Base-by-base conservation (phyloP, 2,329 filamentous ascomycete species). In the Verticillium dahliae region DNA sequence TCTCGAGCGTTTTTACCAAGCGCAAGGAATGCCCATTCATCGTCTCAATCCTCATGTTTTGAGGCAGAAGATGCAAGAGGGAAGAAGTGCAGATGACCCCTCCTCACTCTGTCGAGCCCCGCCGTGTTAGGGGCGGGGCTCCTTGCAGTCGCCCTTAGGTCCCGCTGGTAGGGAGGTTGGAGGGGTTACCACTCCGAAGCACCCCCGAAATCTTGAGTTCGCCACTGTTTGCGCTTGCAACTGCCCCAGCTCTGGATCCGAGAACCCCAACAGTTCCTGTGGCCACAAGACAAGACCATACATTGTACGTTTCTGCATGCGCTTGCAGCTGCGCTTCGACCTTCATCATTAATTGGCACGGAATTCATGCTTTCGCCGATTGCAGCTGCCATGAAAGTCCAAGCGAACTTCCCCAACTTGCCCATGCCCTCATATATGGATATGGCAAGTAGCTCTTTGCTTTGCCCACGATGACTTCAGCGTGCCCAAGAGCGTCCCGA, bases 391-490 rank as follows among this genome's bases (percentile, higher is more conserved):
- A 22, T 50, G 45, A 27, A 57, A 38, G 33, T 38, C 33, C 55
- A 57, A 57, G 55, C 55, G 55, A 57, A 35, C 14, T 27, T 27
- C 27, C 5, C 4, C 5, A n/a, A 13, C 15, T n/a, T 38, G 15
- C n/a, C n/a, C 3, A 14, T 10, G 22, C n/a, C n/a, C 55, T 37
- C 55, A 57, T 57, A 57, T 57, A 57, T 18, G 45, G 18, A n/a
- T 27, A 27, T 22, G 6, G 55, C 37, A 57, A 34, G 13, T 31
- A 31, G 27, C 6, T 13, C 9, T 57, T 10, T 13, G 3, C 18
- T 11, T 22, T 13, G 55, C 6, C 34, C 31, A 62, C 18, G 57
- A 71, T 71, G 69, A 62, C 69, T 22, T n/a, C n/a, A 13, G n/a
- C n/a, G 14, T 7, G 27, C 27, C 27, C 4, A 27, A 27, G 27